phyloP scores from a whole-genome alignment of 176 grass and related monocot species.

The Echinochloa phyllopogon region DNA sequence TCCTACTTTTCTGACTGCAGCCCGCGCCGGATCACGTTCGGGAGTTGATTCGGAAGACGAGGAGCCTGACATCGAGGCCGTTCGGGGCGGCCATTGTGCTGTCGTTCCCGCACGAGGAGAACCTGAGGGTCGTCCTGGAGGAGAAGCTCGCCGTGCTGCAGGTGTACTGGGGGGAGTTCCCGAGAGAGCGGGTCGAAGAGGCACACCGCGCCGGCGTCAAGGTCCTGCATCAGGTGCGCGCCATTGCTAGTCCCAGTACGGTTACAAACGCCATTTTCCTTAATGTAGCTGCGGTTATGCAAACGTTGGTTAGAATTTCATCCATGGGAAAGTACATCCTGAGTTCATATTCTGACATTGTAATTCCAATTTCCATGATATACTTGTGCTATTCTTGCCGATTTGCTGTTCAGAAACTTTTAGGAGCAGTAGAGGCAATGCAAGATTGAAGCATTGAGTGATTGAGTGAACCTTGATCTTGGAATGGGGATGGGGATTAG shows the following conservation, averaged over 20 bases:
- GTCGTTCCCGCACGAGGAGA: constrained; percentile 79
- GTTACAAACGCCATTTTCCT: background rate
- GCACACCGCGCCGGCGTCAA: constrained; percentile 83
- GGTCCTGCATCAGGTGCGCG: constrained; percentile 89
- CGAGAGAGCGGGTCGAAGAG: constrained; percentile 65
- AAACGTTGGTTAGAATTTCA: background rate
- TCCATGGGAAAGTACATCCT: background rate
- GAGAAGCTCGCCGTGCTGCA: constrained; percentile 83
- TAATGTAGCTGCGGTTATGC: background rate
- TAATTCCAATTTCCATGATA: background rate
- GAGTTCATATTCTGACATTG: background rate
- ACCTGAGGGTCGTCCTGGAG: constrained; percentile 79
- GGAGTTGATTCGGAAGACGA: constrained; percentile 72
- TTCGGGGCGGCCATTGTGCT: constrained; percentile 81
- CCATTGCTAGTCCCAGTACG: background rate
- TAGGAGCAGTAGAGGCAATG: background rate
- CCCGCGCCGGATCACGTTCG: constrained; percentile 80
- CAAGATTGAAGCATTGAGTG: background rate
- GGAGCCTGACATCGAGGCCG: constrained; percentile 71
- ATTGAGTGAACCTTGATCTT: background rate
- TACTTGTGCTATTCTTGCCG: background rate
- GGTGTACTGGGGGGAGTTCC: constrained; percentile 93
- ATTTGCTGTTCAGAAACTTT: background rate
- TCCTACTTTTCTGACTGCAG: constrained; percentile 27
- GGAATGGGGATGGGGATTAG: background rate